Percentiles rank a stretch among this genome's conserved stretches.
Evolutionary conservation across 2,329 filamentous ascomycete genomes (phyloP).

Genomic region (Talaromyces sp.): DNA sequence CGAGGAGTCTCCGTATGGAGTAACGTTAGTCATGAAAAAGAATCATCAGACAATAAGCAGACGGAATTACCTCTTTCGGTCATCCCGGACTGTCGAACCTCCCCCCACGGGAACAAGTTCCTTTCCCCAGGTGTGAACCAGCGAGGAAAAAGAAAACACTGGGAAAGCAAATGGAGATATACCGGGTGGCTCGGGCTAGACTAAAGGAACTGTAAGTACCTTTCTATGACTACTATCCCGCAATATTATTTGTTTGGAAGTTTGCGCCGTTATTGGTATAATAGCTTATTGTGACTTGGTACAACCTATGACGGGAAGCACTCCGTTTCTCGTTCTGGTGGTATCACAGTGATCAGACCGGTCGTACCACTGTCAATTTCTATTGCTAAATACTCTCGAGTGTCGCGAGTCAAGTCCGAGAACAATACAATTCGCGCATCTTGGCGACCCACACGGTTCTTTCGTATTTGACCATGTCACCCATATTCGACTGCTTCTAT

Average conservation of each 20-base stretch:
- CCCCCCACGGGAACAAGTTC: background rate
- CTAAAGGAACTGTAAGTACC: background rate
- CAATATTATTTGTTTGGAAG: background rate
- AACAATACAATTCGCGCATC: background rate
- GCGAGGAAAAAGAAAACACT: background rate
- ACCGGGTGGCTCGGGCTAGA: background rate
- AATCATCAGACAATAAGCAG: background rate
- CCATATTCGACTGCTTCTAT: background rate
- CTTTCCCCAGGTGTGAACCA: background rate
- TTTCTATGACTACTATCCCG: background rate
- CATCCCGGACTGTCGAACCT: background rate
- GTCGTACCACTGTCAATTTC: background rate
- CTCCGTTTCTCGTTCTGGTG: background rate
- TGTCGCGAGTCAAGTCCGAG: background rate
- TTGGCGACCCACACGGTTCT: background rate
- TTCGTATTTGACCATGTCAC: background rate
- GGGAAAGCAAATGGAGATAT: background rate
- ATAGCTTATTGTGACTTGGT: background rate
- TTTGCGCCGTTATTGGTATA: background rate
- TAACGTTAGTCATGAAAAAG: background rate
- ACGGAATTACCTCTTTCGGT: slow-evolving; percentile 5
- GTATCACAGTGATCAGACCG: background rate
- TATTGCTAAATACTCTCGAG: background rate
- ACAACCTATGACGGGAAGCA: background rate
- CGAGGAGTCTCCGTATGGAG: background rate